Evolutionary conservation across 768 basidiomycete species (phyloP).

Genomic region (Tephrocybe sp.): DNA sequence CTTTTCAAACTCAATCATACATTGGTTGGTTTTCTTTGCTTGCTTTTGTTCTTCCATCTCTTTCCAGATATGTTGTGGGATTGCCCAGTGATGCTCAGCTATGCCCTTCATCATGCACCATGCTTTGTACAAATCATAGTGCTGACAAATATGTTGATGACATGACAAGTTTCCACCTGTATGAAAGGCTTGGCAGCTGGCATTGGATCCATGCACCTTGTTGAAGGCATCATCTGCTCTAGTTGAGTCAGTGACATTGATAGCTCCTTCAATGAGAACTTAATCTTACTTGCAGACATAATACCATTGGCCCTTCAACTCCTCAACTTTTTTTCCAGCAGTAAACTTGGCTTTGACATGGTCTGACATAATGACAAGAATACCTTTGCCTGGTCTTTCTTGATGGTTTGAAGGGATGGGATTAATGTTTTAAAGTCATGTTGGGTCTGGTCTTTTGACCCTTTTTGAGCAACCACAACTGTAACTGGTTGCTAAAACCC

Average conservation of each 20-base stretch:
- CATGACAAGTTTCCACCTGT: conserved; percentile 14
- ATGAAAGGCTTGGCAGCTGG: conserved; percentile 9
- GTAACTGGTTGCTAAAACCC: too few species aligned
- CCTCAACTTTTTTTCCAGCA: not conserved
- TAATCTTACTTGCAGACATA: conserved; percentile 11
- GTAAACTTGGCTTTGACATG: not conserved
- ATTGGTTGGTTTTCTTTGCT: not conserved
- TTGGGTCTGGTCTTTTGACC: too few species aligned
- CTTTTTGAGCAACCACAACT: too few species aligned
- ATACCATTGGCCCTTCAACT: conserved; percentile 8
- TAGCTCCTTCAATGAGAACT: not conserved
- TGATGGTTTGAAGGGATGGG: too few species aligned
- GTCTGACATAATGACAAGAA: conserved; percentile 1
- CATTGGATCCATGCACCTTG: not conserved
- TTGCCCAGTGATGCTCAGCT: not conserved
- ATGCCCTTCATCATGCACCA: not conserved
- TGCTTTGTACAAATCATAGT: conserved; percentile 12
- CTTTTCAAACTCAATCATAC: conserved; percentile 1
- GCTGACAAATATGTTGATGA: conserved; percentile 15
- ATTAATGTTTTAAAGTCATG: too few species aligned
- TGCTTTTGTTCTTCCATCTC: not conserved
- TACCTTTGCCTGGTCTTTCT: not conserved
- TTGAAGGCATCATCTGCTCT: not conserved
- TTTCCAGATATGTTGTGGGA: conserved; percentile 2
- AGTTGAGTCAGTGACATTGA: not conserved